Base-by-base conservation (phyloP, 345 rosid species). In the Theobroma cacao region DNA sequence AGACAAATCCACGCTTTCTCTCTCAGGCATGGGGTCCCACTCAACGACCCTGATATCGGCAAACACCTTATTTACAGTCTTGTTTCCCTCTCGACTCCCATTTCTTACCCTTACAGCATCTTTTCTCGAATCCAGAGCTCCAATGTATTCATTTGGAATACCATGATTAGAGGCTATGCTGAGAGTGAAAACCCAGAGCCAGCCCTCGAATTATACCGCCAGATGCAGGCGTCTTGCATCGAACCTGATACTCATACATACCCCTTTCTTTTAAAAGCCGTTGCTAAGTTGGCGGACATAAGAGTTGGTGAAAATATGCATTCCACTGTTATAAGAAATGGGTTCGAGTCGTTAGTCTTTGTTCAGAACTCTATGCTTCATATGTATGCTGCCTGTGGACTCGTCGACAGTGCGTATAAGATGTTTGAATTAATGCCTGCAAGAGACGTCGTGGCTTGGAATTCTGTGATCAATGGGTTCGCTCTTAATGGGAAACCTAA, bases 371-470 rank as follows among this genome's bases (percentile, higher is more conserved):
- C 92, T 77, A 74, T 94, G 85, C 84, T 93, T 1, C 88, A 86
- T 61, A 69, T 89, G 83, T 94, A 91, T 18, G 80, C 86, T 0
- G 74, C 81, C 0, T 91, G 94, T 17, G 97, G 98, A 0, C 74
- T 78, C 1, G 80, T 74, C 7, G 76, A 74, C 18, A 76, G 88
- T 79, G 96, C 96, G 0, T 77, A 88, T 69, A 90, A 89, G 80
- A 20, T 90, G 94, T 94, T 94, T 74, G 93, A 84, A 15, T 26
- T 78, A 85, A 92, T 94, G 92, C 45, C 75, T 43, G 81, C 78
- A 2, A 91, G 89, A 79, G 98, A 95, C 81, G 60, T 86, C 13
- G 97, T 95, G n/a, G 88, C 98, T 69, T 95, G 98, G 98, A 95
- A 95, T 82, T 89, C 97, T 59, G 90, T 93, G 71, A 93, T 95